Conservation (phyloP, 164 flowering plant genomes). For the Vitis amurensis region DNA sequence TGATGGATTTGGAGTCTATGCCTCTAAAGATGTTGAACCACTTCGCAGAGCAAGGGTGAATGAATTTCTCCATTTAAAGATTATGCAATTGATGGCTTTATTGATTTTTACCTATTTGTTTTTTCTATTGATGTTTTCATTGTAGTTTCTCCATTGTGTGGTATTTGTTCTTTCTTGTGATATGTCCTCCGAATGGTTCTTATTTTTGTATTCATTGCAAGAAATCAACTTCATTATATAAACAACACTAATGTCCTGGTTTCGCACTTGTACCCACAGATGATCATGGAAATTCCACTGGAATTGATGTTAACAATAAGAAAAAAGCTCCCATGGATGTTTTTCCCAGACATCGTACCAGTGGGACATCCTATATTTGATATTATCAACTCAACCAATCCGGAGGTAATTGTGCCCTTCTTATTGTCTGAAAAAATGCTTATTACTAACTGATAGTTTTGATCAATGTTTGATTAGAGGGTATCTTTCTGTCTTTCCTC, state of each 20-base stretch:
- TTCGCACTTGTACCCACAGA: slow-evolving; percentile 35
- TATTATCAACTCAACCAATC: slow-evolving; percentile 90
- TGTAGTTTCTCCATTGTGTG: background rate
- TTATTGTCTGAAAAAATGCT: background rate
- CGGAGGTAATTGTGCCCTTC: slow-evolving; percentile 55
- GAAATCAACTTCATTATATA: too few species aligned
- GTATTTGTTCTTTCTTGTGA: background rate
- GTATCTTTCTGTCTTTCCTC: too few species aligned
- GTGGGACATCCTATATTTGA: slow-evolving; percentile 97
- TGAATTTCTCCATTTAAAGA: slow-evolving; percentile 5
- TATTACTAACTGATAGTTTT: background rate
- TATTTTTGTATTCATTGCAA: background rate
- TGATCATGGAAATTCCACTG: slow-evolving; percentile 93
- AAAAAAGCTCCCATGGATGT: slow-evolving; percentile 97
- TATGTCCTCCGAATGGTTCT: background rate
- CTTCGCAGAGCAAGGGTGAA: slow-evolving; percentile 80
- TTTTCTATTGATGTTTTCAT: background rate
- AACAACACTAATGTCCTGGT: background rate
- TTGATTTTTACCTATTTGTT: too few species aligned
- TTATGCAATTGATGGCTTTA: background rate
- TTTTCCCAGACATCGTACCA: slow-evolving; percentile 89
- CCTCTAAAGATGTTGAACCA: slow-evolving; percentile 87
- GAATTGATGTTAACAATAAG: slow-evolving; percentile 92
- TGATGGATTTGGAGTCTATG: slow-evolving; percentile 93
- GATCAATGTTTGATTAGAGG: background rate